These are phyloP conservation scores for Solanum paucissectum DNA, from an alignment of 257 asterid species.

Conservation along the genomic window DNA sequence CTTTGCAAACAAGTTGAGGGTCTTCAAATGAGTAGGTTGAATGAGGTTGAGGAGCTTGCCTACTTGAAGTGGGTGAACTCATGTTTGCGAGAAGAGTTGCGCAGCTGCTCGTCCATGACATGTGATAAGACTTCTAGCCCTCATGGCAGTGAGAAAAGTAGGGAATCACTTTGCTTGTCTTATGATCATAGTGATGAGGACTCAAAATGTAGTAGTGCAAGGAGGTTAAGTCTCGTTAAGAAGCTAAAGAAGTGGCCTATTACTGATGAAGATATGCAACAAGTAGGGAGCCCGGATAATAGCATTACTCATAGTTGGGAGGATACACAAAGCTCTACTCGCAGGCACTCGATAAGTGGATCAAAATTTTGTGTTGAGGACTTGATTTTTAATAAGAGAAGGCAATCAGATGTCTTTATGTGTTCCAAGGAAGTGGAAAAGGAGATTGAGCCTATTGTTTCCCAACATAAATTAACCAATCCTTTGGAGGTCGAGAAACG, in stretches of 20 bases:
- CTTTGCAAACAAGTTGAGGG: conserved; percentile 93
- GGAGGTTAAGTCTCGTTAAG: conserved; percentile 44
- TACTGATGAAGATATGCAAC: conserved; percentile 57
- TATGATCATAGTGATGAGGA: conserved; percentile 45
- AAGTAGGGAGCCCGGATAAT: conserved; percentile 21
- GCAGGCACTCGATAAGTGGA: conserved; percentile 88
- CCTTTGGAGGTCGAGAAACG: conserved; percentile 60
- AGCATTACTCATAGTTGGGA: conserved; percentile 27
- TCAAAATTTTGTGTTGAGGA: conserved; percentile 45
- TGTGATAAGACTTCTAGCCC: conserved; percentile 39
- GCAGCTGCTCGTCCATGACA: conserved; percentile 26
- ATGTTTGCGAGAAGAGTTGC: conserved; percentile 66
- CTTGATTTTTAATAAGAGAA: conserved; percentile 40
- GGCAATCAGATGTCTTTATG: conserved; percentile 70
- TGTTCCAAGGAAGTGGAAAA: conserved; percentile 57
- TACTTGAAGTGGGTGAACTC: conserved; percentile 90
- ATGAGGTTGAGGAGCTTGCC: conserved; percentile 89
- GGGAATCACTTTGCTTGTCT: conserved; percentile 50
- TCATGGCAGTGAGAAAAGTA: conserved; percentile 23
- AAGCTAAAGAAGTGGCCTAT: conserved; percentile 82
- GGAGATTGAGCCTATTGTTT: conserved; percentile 27
- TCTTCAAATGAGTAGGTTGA: conserved; percentile 77
- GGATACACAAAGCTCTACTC: conserved; percentile 25
- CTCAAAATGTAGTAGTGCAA: conserved; percentile 31
- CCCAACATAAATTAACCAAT: conserved; percentile 39